Base-by-base conservation (phyloP, 345 rosid genomes). In the Jatropha curcas region DNA sequence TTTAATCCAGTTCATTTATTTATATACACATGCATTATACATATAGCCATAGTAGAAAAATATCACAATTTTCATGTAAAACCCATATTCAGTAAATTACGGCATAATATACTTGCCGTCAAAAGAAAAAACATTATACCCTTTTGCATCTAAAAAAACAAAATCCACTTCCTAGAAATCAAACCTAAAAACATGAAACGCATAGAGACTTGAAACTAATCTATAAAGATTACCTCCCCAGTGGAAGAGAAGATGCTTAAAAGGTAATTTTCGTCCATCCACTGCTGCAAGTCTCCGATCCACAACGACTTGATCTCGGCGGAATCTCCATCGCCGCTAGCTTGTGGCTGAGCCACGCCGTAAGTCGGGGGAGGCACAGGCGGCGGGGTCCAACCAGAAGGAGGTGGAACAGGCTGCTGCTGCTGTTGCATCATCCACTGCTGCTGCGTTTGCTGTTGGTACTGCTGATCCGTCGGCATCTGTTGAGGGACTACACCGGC, bases 241-340 rank as follows among this genome's bases (percentile, higher is more conserved):
- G 90, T 84, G 37, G 61, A 60, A 46, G 86, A 67, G 60, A 92
- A 95, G 77, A 84, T 74, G 78, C 27, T 78, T 71, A 76, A 56
- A 70, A 95, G 88, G 71, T 95, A 95, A 82, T 25, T 83, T 79
- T 95, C 98, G 50, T 95, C 98, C 99, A 95, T 95, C 91, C 96
- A 89, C 7, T 81, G 92, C 86, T 87, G 96, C 74, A 92, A 71
- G 79, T 92, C 98, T 14, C 98, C 98, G 76, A 95, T 91, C 99
- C 98, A 95, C 72, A 95, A 77, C 16, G 97, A 89, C 77, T 86
- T 87, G 80, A 91, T 79, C 84, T 90, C 97, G 12, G 74, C 80
- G 1, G 76, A n/a, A 1, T 58, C 68, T 12, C 62, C 62, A 66
- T 59, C 81, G 13, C 35, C 75, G 17, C 68, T 53, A n/a, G 28